Evolutionary conservation across 805 yeast species (phyloP).

Genomic region (Candida anglica): DNA sequence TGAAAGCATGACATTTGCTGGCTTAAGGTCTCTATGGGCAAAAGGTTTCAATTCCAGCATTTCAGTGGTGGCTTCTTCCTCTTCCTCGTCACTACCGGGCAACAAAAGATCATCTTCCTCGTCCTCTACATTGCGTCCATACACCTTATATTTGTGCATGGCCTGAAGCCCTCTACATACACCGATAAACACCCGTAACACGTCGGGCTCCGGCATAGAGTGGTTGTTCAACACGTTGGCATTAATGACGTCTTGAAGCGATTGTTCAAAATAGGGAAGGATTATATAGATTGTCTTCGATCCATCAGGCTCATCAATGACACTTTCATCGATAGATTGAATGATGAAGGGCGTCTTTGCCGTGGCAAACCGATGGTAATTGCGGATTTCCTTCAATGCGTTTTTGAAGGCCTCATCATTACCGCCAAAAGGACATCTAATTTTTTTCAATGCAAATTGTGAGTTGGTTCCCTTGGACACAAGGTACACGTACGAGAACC

Average conservation of each 20-base stretch:
- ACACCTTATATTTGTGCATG: constrained; percentile 61
- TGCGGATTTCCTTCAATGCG: constrained; percentile 76
- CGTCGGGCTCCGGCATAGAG: constrained; percentile 57
- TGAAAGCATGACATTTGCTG: constrained; percentile 81
- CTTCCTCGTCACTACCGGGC: constrained; percentile 26
- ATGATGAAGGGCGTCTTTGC: constrained; percentile 62
- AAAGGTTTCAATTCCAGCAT: constrained; percentile 58
- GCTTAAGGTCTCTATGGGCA: constrained; percentile 86
- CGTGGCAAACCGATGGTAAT: constrained; percentile 61
- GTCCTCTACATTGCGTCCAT: constrained; percentile 12
- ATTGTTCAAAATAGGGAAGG: constrained; percentile 69
- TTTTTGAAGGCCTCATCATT: constrained; percentile 55
- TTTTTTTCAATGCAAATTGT: constrained; percentile 74
- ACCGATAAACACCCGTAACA: constrained; percentile 60
- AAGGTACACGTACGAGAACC: constrained; percentile 80
- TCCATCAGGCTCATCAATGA: constrained; percentile 74
- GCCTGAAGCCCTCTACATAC: constrained; percentile 70
- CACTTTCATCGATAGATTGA: constrained; percentile 63
- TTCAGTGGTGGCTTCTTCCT: constrained; percentile 25
- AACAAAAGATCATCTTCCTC: constrained; percentile 22
- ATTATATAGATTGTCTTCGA: constrained; percentile 73
- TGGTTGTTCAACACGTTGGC: constrained; percentile 53
- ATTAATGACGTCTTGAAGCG: constrained; percentile 79
- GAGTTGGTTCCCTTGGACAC: constrained; percentile 49
- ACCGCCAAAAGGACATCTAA: constrained; percentile 82